Conservation (phyloP, 1,284 basidiomycete genomes). For the Pterula multifida region DNA sequence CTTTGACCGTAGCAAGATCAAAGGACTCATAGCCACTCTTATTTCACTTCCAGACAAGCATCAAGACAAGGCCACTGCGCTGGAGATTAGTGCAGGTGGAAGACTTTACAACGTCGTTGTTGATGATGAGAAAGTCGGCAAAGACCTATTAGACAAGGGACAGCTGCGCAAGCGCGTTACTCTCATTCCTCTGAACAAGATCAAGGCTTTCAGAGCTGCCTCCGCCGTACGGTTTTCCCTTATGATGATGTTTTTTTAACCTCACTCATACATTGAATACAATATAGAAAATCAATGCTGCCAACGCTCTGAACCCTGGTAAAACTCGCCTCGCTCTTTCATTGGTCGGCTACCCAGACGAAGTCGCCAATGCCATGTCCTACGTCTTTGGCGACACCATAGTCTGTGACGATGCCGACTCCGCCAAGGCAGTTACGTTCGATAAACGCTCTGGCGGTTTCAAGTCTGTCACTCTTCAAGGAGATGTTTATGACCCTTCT, state of each 20-base stretch:
- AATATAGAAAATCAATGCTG: constrained; percentile 64
- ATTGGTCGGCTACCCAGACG: constrained; percentile 76
- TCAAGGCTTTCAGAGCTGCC: constrained; percentile 59
- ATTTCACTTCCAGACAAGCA: constrained; percentile 65
- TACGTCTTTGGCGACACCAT: constrained; percentile 93
- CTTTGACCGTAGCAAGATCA: constrained; percentile 84
- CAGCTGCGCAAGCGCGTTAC: constrained; percentile 85
- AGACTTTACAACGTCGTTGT: constrained; percentile 94
- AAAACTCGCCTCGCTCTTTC: constrained; percentile 82
- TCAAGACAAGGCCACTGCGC: constrained; percentile 75
- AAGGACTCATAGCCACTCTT: constrained; percentile 86
- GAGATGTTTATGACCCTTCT: constrained; percentile 94
- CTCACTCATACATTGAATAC: constrained; percentile 3
- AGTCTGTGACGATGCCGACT: constrained; percentile 82
- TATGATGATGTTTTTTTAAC: constrained; percentile 1
- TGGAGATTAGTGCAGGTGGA: constrained; percentile 89
- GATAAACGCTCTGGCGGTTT: constrained; percentile 45
- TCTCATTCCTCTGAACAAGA: constrained; percentile 91
- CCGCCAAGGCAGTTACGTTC: constrained; percentile 89
- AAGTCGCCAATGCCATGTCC: constrained; percentile 83
- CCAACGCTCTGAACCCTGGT: constrained; percentile 67
- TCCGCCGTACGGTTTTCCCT: constrained; percentile 37
- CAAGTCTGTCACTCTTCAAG: constrained; percentile 86
- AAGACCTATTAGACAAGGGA: constrained; percentile 76
- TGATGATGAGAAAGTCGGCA: constrained; percentile 82